Conservation (phyloP, 345 rosid genomes). For the Rhizophora apiculata region DNA sequence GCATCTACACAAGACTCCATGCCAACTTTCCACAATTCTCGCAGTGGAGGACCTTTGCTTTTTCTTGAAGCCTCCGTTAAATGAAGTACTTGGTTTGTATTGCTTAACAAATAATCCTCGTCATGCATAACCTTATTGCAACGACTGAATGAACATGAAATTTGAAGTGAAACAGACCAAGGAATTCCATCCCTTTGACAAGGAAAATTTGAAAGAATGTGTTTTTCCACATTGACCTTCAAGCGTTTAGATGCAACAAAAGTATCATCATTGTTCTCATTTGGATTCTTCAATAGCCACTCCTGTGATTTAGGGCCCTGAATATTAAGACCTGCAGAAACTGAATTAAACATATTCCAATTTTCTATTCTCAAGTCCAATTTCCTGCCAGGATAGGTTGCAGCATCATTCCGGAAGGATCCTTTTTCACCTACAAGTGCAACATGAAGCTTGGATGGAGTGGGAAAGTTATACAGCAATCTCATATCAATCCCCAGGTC, state of each 20-base stretch:
- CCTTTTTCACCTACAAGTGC: slow-evolving; percentile 45
- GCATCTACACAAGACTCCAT: slow-evolving; percentile 96
- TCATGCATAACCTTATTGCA: slow-evolving; percentile 66
- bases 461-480: slow-evolving; percentile 64
- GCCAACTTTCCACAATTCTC: slow-evolving; percentile 77
- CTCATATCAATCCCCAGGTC: slow-evolving; percentile 78
- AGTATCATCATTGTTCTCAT: slow-evolving; percentile 25
- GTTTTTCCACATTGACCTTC: slow-evolving; percentile 38
- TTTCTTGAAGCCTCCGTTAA: slow-evolving; percentile 40
- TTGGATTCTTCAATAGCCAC: slow-evolving; percentile 16
- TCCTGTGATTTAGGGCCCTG: slow-evolving; percentile 24
- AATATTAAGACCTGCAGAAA: slow-evolving; percentile 23
- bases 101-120: slow-evolving; percentile 22
- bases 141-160: slow-evolving; percentile 62
- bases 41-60: slow-evolving; percentile 35
- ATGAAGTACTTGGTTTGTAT: slow-evolving; percentile 28
- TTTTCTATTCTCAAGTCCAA: slow-evolving; percentile 30
- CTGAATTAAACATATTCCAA: slow-evolving; percentile 21
- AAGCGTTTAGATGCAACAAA: slow-evolving; percentile 40
- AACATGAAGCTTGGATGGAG: slow-evolving; percentile 59
- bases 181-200: slow-evolving; percentile 19
- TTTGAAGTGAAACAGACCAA: slow-evolving; percentile 39
- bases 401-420: slow-evolving; percentile 24
- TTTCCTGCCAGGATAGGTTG: slow-evolving; percentile 22
- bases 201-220: slow-evolving; percentile 20